These are phyloP conservation scores for Cyclaneusma minus DNA, from an alignment of 2,329 filamentous ascomycete genomes.

Conservation along the genomic window DNA sequence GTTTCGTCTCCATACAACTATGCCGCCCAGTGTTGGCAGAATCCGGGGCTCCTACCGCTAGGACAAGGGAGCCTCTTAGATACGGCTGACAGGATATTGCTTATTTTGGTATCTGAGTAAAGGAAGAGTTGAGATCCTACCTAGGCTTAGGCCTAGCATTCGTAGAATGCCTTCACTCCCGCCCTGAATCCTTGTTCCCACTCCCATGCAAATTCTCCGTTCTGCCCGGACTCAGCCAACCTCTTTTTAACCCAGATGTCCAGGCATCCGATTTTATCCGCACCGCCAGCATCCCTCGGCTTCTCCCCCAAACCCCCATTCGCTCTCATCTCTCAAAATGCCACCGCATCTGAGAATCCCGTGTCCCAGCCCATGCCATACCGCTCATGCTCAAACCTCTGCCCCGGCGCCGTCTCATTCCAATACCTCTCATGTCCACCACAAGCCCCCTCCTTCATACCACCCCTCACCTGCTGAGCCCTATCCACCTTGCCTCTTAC, in stretches of 20 bases:
- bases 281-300: constrained; percentile 15
- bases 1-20: no score
- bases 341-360: constrained; percentile 36
- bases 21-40: no score
- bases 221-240: constrained; percentile 31
- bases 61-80: no score
- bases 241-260: constrained; percentile 43
- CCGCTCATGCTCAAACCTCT: constrained; percentile 33
- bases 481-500: constrained; percentile 20
- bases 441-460: constrained; percentile 21
- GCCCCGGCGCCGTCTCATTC: constrained; percentile 26
- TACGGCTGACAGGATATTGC: no score
- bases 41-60: no score
- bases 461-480: constrained; percentile 24
- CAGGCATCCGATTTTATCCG: constrained; percentile 37
- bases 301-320: constrained; percentile 16
- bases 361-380: constrained; percentile 39
- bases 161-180: constrained; percentile 19
- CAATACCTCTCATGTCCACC: constrained; percentile 32
- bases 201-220: constrained; percentile 23
- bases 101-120: no score
- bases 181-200: constrained; percentile 24
- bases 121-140: no score
- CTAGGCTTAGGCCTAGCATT: no score
- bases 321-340: constrained; percentile 30